Percentiles rank a stretch among this genome's conserved stretches.
Evolutionary conservation across 2,329 filamentous ascomycete species (phyloP).

Genomic region (Phyllosticta capitalensis): DNA sequence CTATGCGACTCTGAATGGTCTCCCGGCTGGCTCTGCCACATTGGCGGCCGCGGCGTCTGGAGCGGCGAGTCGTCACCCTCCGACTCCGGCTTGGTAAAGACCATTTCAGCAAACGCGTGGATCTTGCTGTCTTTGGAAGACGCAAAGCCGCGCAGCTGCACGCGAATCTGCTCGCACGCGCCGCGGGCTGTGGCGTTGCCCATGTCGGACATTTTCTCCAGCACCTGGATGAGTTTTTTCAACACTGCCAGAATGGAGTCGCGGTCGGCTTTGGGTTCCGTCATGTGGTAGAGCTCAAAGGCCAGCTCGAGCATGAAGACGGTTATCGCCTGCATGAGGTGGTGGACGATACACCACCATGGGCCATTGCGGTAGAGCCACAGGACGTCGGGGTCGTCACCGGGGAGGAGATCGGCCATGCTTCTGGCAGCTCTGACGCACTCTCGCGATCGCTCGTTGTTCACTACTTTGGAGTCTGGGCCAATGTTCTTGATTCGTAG

Average conservation of each 20-base stretch:
- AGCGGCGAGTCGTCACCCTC: background rate
- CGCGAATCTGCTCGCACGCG: slow-evolving; percentile 1
- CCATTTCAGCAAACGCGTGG: background rate
- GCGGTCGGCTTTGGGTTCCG: slow-evolving; percentile 15
- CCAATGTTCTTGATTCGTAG: slow-evolving; percentile 23
- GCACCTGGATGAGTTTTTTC: slow-evolving; percentile 26
- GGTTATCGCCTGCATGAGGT: slow-evolving; percentile 30
- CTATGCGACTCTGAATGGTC: too few relatives aligned
- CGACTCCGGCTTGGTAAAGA: background rate
- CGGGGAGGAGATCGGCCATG: slow-evolving; percentile 25
- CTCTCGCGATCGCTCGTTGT: slow-evolving; percentile 20
- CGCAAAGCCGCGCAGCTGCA: slow-evolving; percentile 1
- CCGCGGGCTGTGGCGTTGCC: background rate
- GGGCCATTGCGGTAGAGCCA: slow-evolving; percentile 24
- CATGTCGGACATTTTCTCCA: slow-evolving; percentile 22
- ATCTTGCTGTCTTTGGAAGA: background rate
- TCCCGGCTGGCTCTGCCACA: background rate
- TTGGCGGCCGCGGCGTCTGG: background rate
- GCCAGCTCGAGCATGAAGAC: slow-evolving; percentile 30
- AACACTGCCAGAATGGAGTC: slow-evolving; percentile 16
- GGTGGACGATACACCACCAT: slow-evolving; percentile 33
- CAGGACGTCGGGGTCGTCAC: slow-evolving; percentile 17
- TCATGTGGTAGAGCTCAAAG: slow-evolving; percentile 19
- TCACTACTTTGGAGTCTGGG: slow-evolving; percentile 21
- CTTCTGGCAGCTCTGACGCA: slow-evolving; percentile 27